These are phyloP conservation scores for Nasturtium officinale DNA, from an alignment of 345 rosid genomes.

Conservation along the genomic window DNA sequence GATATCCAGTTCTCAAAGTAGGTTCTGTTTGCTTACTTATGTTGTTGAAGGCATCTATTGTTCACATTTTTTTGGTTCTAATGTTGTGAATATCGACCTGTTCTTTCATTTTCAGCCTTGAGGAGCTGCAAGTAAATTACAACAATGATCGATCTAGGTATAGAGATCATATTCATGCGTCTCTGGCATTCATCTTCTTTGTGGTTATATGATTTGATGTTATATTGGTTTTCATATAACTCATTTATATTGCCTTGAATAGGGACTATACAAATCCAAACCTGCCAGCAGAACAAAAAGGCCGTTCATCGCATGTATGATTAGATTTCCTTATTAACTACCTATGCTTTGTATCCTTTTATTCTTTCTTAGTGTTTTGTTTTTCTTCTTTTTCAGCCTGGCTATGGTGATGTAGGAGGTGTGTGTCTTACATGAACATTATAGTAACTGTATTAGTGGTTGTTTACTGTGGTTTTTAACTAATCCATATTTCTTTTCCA, in stretches of 20 bases:
- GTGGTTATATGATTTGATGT: slow-evolving; percentile 11
- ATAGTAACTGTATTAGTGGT: slow-evolving; percentile 33
- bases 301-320: slow-evolving; percentile 83
- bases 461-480: slow-evolving; percentile 12
- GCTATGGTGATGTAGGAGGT: slow-evolving; percentile 87
- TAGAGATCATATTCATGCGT: slow-evolving; percentile 6
- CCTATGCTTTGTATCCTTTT: slow-evolving; percentile 19
- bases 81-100: slow-evolving; percentile 18
- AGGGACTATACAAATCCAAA: slow-evolving; percentile 97
- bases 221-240: not conserved
- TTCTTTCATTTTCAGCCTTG: slow-evolving; percentile 63
- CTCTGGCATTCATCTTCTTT: not conserved
- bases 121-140: slow-evolving; percentile 96
- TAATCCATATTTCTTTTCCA: slow-evolving; percentile 51
- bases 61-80: not conserved
- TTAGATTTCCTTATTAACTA: not conserved
- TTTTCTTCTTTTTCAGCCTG: slow-evolving; percentile 52
- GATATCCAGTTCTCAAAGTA: slow-evolving; percentile 98
- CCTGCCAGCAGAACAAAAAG: slow-evolving; percentile 92
- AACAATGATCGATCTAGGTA: slow-evolving; percentile 96
- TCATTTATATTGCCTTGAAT: slow-evolving; percentile 24
- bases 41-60: not conserved
- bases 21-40: slow-evolving; percentile 34
- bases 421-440: slow-evolving; percentile 44
- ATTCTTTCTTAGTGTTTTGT: slow-evolving; percentile 8